A percentile compares a stretch with the other conserved stretches of the same genome.
Evolutionary conservation across 768 basidiomycete species (phyloP).

Genomic region (Pleurotus citrinopileatus): DNA sequence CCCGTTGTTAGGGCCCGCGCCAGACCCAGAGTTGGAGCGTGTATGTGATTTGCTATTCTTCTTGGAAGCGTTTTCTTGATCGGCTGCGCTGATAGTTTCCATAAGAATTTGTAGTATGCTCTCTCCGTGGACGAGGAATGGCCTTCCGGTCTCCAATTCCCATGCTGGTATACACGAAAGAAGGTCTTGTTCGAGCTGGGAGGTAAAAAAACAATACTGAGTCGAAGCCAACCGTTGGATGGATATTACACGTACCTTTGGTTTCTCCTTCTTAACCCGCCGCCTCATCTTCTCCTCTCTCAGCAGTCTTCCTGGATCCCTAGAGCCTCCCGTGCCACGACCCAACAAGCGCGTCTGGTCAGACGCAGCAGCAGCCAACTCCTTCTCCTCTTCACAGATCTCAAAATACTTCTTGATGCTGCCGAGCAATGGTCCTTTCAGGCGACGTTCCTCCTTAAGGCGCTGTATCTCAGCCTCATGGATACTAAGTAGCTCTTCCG

Average conservation of each 20-base stretch:
- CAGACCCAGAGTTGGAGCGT: slow-evolving; percentile 50
- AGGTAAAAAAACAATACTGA: neutral
- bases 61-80: slow-evolving; percentile 79
- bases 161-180: slow-evolving; percentile 75
- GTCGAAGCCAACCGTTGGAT: neutral
- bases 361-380: slow-evolving; percentile 74
- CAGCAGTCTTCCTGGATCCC: slow-evolving; percentile 83
- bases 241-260: slow-evolving; percentile 57
- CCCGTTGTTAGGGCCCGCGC: no score
- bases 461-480: slow-evolving; percentile 85
- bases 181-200: slow-evolving; percentile 86
- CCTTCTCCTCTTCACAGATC: slow-evolving; percentile 86
- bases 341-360: slow-evolving; percentile 84
- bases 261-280: slow-evolving; percentile 88
- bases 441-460: slow-evolving; percentile 78
- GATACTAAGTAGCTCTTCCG: slow-evolving; percentile 79
- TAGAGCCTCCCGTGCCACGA: slow-evolving; percentile 48
- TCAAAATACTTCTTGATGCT: slow-evolving; percentile 87
- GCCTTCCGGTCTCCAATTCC: slow-evolving; percentile 72
- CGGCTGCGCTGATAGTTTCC: slow-evolving; percentile 64
- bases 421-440: slow-evolving; percentile 73
- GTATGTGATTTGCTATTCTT: slow-evolving; percentile 17
- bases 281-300: slow-evolving; percentile 98
- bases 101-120: slow-evolving; percentile 77
- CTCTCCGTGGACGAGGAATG: slow-evolving; percentile 84